Percentiles rank a stretch among this genome's conserved stretches.
Conservation (phyloP, 2,329 filamentous ascomycete genomes). For the Penicillium sp. region DNA sequence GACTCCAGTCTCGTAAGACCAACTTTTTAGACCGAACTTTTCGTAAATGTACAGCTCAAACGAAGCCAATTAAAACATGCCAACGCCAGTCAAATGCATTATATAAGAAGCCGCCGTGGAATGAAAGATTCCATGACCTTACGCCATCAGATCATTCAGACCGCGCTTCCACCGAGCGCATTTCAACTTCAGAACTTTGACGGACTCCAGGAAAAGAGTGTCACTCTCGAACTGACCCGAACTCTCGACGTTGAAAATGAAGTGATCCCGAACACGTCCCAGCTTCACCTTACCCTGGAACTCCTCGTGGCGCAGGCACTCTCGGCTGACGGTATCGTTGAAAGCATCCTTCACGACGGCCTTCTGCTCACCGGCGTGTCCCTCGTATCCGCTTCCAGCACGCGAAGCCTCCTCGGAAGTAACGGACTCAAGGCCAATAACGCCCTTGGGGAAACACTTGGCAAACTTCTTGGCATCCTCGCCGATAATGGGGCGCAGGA, state of each 20-base stretch:
- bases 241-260: constrained; percentile 95
- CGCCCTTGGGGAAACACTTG: constrained; percentile 83
- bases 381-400: constrained; percentile 66
- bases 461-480: constrained; percentile 86
- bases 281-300: constrained; percentile 96
- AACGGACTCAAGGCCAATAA: constrained; percentile 76
- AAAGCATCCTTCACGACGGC: constrained; percentile 86
- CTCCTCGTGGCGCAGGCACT: constrained; percentile 86
- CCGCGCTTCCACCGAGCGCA: constrained; percentile 55
- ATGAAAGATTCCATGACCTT: constrained; percentile 6
- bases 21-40: constrained; percentile 34
- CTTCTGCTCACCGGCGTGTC: constrained; percentile 75
- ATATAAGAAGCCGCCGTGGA: constrained; percentile 19
- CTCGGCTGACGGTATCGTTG: constrained; percentile 92
- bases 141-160: constrained; percentile 44
- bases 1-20: constrained; percentile 34
- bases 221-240: constrained; percentile 94
- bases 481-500: constrained; percentile 79
- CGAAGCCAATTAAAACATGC: constrained; percentile 27
- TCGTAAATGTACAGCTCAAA: constrained; percentile 36
- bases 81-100: constrained; percentile 44
- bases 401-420: constrained; percentile 64
- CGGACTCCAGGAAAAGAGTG: constrained; percentile 84
- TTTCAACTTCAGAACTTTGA: constrained; percentile 83
- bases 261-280: constrained; percentile 87